phyloP scores from a whole-genome alignment of 139 green algal species.

The Mychonastes homosphaera region DNA sequence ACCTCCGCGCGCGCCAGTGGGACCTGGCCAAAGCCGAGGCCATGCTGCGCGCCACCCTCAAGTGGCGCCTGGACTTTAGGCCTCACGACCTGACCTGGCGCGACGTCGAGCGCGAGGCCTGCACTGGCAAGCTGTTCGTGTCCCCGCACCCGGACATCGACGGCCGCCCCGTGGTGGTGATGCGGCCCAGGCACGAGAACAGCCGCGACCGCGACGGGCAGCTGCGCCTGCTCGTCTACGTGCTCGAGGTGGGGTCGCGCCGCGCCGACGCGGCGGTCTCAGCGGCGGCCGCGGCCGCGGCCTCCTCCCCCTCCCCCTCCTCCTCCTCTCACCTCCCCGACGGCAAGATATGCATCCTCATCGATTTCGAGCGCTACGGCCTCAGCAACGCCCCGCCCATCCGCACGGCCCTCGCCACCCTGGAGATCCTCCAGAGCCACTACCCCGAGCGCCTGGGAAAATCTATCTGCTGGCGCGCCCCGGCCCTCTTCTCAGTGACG shows the following conservation, averaged over 20 bases:
- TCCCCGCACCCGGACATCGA: constrained; percentile 42
- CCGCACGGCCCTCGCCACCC: constrained; percentile 32
- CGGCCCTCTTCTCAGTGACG: constrained; percentile 57
- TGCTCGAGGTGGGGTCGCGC: constrained; percentile 50
- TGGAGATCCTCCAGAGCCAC: constrained; percentile 59
- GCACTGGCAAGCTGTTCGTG: constrained; percentile 58
- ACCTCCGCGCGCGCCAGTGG: constrained; percentile 56
- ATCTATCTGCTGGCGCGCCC: constrained; percentile 60
- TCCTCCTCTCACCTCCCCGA: not conserved
- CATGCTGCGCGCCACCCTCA: constrained; percentile 51
- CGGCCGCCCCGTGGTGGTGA: constrained; percentile 57
- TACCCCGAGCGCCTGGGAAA: constrained; percentile 71
- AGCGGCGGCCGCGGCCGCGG: not conserved
- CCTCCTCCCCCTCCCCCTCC: constrained; percentile 1
- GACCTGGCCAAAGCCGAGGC: constrained; percentile 50
- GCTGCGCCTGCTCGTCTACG: constrained; percentile 71
- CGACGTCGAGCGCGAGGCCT: constrained; percentile 38
- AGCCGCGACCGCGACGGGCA: constrained; percentile 33
- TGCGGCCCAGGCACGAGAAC: constrained; percentile 62
- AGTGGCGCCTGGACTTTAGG: constrained; percentile 52
- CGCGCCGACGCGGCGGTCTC: constrained; percentile 41
- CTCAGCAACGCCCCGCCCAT: constrained; percentile 58
- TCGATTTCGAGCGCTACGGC: constrained; percentile 62
- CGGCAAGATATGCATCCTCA: constrained; percentile 66
- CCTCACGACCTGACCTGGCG: constrained; percentile 55